phyloP scores from a whole-genome alignment of 148 eudicot species.

The Fagopyrum tataricum region DNA sequence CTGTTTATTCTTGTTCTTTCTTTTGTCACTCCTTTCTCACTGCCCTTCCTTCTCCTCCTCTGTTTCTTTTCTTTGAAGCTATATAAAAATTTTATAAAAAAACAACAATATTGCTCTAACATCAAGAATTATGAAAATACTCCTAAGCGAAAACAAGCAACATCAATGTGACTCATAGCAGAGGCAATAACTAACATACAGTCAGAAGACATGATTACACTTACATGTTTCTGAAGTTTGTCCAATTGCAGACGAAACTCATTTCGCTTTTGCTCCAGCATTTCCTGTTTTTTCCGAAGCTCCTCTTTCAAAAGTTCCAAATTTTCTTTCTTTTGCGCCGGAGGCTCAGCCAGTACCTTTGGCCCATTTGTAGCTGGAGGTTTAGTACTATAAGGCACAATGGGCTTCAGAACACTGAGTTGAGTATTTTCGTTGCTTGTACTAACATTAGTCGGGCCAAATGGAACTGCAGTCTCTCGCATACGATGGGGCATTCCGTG shows the following conservation, averaged over 20 bases:
- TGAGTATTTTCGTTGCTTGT: constrained; percentile 41
- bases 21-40: not conserved
- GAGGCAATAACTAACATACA: constrained; percentile 10
- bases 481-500: constrained; percentile 25
- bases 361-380: constrained; percentile 35
- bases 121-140: not conserved
- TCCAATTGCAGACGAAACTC: constrained; percentile 71
- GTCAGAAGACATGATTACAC: constrained; percentile 16
- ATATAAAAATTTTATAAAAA: not conserved
- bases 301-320: constrained; percentile 68
- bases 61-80: not conserved
- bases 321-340: constrained; percentile 65
- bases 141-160: constrained; percentile 1
- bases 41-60: not conserved
- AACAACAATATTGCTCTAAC: not conserved
- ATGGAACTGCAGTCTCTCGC: constrained; percentile 30
- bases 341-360: constrained; percentile 34
- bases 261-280: constrained; percentile 73
- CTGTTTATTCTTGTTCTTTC: not conserved
- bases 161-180: constrained; percentile 6
- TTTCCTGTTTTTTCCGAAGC: constrained; percentile 90
- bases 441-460: constrained; percentile 19
- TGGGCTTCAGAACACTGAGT: constrained; percentile 27
- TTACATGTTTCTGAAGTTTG: constrained; percentile 76
- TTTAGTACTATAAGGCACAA: constrained; percentile 31